These are phyloP conservation scores for Rostrohypoxylon terebratum DNA, from an alignment of 495 filamentous ascomycete species.

Conservation along the genomic window DNA sequence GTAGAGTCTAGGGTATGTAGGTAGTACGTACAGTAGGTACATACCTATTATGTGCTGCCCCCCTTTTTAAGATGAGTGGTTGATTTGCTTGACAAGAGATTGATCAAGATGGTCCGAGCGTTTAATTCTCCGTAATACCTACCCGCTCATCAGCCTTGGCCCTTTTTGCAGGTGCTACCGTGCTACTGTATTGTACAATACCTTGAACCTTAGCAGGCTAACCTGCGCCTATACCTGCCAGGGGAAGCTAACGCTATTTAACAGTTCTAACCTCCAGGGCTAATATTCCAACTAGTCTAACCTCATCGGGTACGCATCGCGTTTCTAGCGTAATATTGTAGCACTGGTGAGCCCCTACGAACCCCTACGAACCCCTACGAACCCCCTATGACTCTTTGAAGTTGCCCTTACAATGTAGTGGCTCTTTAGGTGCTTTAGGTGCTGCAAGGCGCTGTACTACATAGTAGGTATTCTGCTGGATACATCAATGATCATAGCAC, in stretches of 20 bases:
- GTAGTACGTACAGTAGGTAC: not conserved
- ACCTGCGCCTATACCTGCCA: constrained; percentile 16
- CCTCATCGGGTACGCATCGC: constrained; percentile 14
- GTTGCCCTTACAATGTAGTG: not conserved
- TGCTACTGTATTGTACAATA: no score
- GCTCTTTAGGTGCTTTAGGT: not conserved
- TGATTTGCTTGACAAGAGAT: not conserved
- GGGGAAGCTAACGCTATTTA: constrained; percentile 14
- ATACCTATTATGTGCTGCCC: not conserved
- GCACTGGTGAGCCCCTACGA: not conserved
- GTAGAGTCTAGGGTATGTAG: not conserved
- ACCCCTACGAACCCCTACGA: not conserved
- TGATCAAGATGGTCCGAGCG: constrained; percentile 18
- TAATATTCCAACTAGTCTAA: constrained; percentile 8
- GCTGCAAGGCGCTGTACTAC: constrained; percentile 6
- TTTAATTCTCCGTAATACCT: constrained; percentile 26
- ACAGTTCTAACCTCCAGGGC: no score
- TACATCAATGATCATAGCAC: no score
- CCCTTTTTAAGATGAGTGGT: not conserved
- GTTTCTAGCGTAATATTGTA: constrained; percentile 24
- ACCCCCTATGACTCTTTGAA: no score
- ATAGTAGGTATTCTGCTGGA: no score
- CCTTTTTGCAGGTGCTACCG: not conserved
- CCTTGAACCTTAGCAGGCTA: no score
- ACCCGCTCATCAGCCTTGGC: constrained; percentile 1